A percentile compares a stretch with the other conserved stretches of the same genome.
phyloP scores from a whole-genome alignment of 306 rosid genomes.

The Prunus campanulata region DNA sequence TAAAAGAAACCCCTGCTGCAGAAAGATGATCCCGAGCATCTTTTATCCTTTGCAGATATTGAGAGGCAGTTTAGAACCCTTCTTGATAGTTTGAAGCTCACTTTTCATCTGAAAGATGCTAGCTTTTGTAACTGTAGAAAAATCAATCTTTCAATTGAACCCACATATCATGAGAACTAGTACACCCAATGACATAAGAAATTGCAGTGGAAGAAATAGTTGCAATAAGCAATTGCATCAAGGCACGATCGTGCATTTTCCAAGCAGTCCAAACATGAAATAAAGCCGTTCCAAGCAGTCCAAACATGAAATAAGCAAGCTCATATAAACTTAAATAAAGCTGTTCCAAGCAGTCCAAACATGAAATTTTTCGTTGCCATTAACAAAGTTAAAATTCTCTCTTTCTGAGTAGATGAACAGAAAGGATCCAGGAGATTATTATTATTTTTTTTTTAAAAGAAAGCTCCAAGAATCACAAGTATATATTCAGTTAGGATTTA shows the following conservation, averaged over 20 bases:
- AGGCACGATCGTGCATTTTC: background rate
- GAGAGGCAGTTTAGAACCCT: background rate
- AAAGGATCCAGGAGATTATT: too few species aligned
- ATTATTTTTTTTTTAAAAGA: too few species aligned
- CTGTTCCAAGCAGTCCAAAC: too few species aligned
- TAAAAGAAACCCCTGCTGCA: accelerated
- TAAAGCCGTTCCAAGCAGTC: too few species aligned
- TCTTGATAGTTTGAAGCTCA: background rate
- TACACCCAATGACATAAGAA: background rate
- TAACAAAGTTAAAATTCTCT: too few species aligned
- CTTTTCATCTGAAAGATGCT: background rate
- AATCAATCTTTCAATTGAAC: background rate
- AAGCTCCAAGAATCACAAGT: too few species aligned
- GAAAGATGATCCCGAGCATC: background rate
- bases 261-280: too few species aligned
- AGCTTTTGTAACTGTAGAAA: background rate
- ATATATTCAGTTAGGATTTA: too few species aligned
- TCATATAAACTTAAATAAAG: too few species aligned
- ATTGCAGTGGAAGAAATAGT: background rate
- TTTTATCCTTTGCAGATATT: background rate
- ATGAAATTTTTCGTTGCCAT: too few species aligned
- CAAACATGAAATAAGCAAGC: too few species aligned
- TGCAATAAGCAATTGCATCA: background rate
- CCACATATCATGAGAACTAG: background rate
- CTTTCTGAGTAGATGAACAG: too few species aligned